Evolutionary conservation across 306 rosid species (phyloP).

Genomic region (Trifolium dubium): DNA sequence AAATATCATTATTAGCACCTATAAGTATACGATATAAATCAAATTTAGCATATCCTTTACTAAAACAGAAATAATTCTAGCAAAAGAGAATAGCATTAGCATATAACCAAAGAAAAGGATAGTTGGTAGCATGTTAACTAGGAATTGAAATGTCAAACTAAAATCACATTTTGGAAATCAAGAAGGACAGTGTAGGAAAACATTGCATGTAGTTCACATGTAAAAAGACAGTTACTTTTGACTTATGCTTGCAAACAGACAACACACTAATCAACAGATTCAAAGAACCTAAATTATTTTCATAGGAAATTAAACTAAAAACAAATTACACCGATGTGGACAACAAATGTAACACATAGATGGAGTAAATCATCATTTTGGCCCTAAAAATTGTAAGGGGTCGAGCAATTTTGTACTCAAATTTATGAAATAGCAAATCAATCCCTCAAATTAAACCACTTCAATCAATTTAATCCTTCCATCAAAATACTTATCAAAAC

Average conservation of each 20-base stretch:
- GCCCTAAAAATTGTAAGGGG: too few species aligned
- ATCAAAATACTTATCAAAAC: too few species aligned
- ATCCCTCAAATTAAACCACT: too few species aligned
- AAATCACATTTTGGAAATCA: constrained; percentile 20
- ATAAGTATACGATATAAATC: constrained; percentile 21
- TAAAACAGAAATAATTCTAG: constrained; percentile 13
- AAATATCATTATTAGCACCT: constrained; percentile 16
- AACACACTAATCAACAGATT: background rate
- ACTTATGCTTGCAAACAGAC: constrained; percentile 25
- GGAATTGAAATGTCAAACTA: background rate
- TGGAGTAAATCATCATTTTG: too few species aligned
- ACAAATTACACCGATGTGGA: constrained; percentile 5
- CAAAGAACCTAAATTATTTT: constrained; percentile 25
- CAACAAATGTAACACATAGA: constrained; percentile 10
- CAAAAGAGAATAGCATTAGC: constrained; percentile 16
- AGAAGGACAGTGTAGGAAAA: constrained; percentile 12
- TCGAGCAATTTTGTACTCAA: too few species aligned
- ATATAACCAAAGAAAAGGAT: constrained; percentile 11
- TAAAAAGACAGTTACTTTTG: constrained; percentile 13
- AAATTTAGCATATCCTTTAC: background rate
- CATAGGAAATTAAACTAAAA: constrained; percentile 27
- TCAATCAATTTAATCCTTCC: too few species aligned
- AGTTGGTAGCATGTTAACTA: background rate
- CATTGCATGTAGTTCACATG: constrained; percentile 3
- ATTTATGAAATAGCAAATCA: too few species aligned